phyloP scores from a whole-genome alignment of 169 alveolate genomes.

The Haemoproteus tartakovskyi region DNA sequence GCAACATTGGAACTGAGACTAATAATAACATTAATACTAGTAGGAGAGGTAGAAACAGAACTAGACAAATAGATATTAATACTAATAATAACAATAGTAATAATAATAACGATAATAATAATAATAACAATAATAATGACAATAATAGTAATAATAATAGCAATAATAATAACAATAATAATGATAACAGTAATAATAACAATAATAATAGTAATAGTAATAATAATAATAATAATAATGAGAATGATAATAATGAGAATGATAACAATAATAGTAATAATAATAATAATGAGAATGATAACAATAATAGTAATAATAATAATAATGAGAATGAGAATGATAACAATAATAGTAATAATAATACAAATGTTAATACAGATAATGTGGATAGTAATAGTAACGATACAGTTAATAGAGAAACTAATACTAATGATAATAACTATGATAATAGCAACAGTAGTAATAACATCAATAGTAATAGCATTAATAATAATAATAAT shows the following conservation, averaged over 20 bases:
- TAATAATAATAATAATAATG: background rate
- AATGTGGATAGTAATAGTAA: no score
- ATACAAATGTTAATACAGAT: no score
- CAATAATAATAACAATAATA: background rate
- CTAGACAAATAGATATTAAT: background rate
- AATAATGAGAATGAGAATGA: background rate
- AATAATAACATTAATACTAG: background rate
- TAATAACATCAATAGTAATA: no score
- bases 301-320: background rate
- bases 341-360: no score
- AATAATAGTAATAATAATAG: background rate
- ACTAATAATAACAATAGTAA: background rate
- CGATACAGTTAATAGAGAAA: no score
- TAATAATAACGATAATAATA: background rate
- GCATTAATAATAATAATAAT: no score
- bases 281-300: background rate
- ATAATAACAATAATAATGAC: background rate
- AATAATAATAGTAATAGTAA: background rate
- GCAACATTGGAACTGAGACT: background rate
- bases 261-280: background rate
- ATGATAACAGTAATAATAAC: background rate
- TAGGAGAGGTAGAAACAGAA: background rate
- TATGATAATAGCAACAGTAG: no score
- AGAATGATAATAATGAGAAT: background rate
- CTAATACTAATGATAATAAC: no score